Conservation (phyloP, 495 filamentous ascomycete species). For the Xylaria sp. region DNA sequence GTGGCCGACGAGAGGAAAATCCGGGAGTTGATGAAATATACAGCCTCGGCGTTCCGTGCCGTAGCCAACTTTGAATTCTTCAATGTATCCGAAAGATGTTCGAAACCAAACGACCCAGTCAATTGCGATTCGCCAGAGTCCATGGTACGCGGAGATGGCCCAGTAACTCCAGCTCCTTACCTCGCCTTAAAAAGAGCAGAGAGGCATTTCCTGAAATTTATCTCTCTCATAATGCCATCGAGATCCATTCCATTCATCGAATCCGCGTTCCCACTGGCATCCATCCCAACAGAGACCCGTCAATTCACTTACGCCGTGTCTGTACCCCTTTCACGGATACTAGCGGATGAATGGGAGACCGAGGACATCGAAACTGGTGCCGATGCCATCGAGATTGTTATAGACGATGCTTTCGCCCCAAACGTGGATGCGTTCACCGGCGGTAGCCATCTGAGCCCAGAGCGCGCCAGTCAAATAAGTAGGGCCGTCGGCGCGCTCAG, state of each 20-base stretch:
- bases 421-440: conserved; percentile 47
- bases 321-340: conserved; percentile 62
- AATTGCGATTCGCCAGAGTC: conserved; percentile 33
- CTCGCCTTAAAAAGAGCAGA: conserved; percentile 76
- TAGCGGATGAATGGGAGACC: conserved; percentile 56
- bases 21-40: conserved; percentile 58
- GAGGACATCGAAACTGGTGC: conserved; percentile 68
- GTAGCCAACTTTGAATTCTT: conserved; percentile 79
- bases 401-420: conserved; percentile 57
- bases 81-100: conserved; percentile 61
- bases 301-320: conserved; percentile 72
- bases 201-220: conserved; percentile 72
- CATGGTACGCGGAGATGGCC: conserved; percentile 48
- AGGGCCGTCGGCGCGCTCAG: conserved; percentile 59
- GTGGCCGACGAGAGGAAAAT: conserved; percentile 58
- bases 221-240: conserved; percentile 64
- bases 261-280: conserved; percentile 69
- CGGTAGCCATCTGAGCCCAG: conserved; percentile 55
- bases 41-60: conserved; percentile 55
- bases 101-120: conserved; percentile 11
- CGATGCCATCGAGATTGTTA: conserved; percentile 71
- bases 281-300: conserved; percentile 65
- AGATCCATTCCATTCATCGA: conserved; percentile 63
- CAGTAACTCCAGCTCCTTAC: conserved; percentile 58
- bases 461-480: conserved; percentile 57